phyloP scores from a whole-genome alignment of 306 rosid genomes.

The Malus sylvestris region DNA sequence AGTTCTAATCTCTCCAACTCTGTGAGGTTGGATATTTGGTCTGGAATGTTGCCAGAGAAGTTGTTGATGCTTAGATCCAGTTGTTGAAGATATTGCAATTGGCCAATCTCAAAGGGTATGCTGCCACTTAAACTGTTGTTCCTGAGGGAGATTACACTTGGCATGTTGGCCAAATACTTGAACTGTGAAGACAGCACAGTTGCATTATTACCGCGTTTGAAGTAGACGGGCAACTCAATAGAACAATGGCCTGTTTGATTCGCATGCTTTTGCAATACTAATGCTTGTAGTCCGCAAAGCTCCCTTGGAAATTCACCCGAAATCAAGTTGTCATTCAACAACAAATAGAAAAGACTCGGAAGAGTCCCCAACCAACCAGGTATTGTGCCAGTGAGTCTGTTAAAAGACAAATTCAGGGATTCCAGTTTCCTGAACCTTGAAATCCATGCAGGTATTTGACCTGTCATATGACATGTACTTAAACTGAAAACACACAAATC shows the following conservation, averaged over 20 bases:
- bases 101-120: constrained; percentile 5
- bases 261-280: neutral
- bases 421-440: neutral
- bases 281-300: neutral
- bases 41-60: neutral
- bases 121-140: neutral
- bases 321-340: neutral
- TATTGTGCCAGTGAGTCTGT: neutral
- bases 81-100: neutral
- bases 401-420: neutral
- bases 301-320: neutral
- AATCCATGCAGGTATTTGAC: neutral
- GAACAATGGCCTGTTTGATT: neutral
- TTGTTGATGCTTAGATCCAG: neutral
- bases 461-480: accelerated
- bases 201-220: too few relatives aligned
- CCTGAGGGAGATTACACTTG: neutral
- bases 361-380: neutral
- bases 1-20: neutral
- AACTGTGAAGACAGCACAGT: neutral
- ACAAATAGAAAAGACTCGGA: neutral
- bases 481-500: neutral
- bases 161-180: neutral
- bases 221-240: too few relatives aligned
- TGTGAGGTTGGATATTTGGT: neutral